Evolutionary conservation across 306 rosid species (phyloP).

Genomic region (Cyclanthera cordifolia): DNA sequence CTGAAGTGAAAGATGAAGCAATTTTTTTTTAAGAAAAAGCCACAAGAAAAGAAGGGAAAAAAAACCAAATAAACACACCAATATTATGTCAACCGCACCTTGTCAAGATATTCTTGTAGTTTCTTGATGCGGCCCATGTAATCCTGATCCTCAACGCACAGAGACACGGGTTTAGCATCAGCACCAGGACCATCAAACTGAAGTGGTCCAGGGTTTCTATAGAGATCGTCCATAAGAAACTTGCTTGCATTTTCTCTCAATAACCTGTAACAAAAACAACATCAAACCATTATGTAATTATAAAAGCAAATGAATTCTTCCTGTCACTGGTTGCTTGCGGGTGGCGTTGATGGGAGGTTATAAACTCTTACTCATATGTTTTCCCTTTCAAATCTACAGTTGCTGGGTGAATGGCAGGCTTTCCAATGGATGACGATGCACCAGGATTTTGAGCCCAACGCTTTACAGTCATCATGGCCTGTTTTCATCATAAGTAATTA

Average conservation of each 20-base stretch:
- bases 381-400: conserved; percentile 96
- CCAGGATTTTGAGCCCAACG: conserved; percentile 90
- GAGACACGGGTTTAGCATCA: conserved; percentile 61
- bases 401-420: conserved; percentile 93
- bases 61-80: not conserved
- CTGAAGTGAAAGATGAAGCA: conserved; percentile 24
- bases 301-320: not conserved
- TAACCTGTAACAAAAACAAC: conserved; percentile 43
- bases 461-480: conserved; percentile 95
- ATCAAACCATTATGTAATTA: not conserved
- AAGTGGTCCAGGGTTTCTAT: conserved; percentile 96
- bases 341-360: not conserved
- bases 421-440: conserved; percentile 53
- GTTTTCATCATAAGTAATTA: conserved; percentile 12
- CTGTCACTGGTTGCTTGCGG: too few relatives aligned
- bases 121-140: conserved; percentile 98
- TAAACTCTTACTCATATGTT: conserved; percentile 65
- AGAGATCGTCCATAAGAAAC: conserved; percentile 72
- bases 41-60: not conserved
- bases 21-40: conserved; percentile 9
- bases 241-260: conserved; percentile 55
- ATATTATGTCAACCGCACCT: conserved; percentile 28
- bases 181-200: conserved; percentile 97
- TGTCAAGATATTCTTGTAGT: conserved; percentile 79
- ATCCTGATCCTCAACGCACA: conserved; percentile 87